Evolutionary conservation across 305 asterid species (phyloP).

Genomic region (Ajuga reptans): DNA sequence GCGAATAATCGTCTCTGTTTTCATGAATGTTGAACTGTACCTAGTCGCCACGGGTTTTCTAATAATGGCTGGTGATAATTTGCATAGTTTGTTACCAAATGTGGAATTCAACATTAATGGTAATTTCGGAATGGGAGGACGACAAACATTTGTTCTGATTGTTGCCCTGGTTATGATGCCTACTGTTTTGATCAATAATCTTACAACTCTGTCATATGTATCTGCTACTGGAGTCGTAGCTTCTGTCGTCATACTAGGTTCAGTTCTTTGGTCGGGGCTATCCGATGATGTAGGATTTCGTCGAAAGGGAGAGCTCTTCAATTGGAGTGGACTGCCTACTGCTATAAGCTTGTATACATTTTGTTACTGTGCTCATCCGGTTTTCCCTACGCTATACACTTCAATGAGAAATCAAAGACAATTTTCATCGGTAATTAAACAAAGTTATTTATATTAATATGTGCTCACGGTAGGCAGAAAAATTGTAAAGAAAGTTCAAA

Average conservation of each 20-base stretch:
- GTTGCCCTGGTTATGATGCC: slow-evolving; percentile 27
- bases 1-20: slow-evolving; percentile 16
- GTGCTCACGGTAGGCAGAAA: no score
- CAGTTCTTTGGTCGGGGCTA: slow-evolving; percentile 26
- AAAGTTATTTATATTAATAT: background rate
- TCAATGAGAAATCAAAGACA: slow-evolving; percentile 40
- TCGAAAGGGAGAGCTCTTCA: slow-evolving; percentile 25
- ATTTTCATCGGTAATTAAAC: slow-evolving; percentile 38
- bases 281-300: slow-evolving; percentile 19
- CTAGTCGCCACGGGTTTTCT: slow-evolving; percentile 34
- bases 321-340: slow-evolving; percentile 42
- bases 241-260: slow-evolving; percentile 22
- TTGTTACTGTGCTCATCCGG: slow-evolving; percentile 52
- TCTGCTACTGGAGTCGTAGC: slow-evolving; percentile 36
- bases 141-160: slow-evolving; percentile 6
- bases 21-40: slow-evolving; percentile 35
- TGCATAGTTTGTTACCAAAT: slow-evolving; percentile 24
- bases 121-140: slow-evolving; percentile 13
- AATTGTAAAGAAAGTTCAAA: background rate
- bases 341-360: slow-evolving; percentile 45
- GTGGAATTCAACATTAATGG: slow-evolving; percentile 1
- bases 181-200: slow-evolving; percentile 26
- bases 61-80: slow-evolving; percentile 33
- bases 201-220: slow-evolving; percentile 31
- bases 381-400: slow-evolving; percentile 56